phyloP scores from a whole-genome alignment of 768 basidiomycete species.

The Rhodotorula kratochvilovae region DNA sequence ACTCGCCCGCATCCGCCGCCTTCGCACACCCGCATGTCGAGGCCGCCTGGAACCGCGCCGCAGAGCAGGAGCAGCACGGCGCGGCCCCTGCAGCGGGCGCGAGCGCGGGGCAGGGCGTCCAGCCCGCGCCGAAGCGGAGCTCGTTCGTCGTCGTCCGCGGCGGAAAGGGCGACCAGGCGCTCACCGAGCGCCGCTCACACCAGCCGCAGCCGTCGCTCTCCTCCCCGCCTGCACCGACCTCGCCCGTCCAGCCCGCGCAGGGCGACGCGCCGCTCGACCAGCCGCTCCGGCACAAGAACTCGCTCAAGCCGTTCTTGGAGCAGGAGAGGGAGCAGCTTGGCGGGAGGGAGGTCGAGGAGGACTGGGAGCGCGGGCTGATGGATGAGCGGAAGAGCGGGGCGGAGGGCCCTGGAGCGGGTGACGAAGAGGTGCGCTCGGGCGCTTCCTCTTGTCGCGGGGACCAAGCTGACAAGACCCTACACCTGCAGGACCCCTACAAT shows the following conservation, averaged over 20 bases:
- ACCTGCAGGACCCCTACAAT: constrained; percentile 17
- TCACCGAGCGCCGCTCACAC: constrained; percentile 25
- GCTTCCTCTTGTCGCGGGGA: neutral
- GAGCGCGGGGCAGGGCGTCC: neutral
- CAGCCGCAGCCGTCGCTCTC: neutral
- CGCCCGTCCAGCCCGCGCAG: neutral
- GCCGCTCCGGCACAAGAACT: constrained; percentile 31
- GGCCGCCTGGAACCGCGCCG: neutral
- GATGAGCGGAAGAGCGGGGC: constrained; percentile 30
- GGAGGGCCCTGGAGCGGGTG: constrained; percentile 11
- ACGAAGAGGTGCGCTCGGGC: neutral
- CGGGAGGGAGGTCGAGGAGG: constrained; percentile 21
- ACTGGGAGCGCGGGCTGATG: constrained; percentile 35
- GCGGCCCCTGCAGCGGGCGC: neutral
- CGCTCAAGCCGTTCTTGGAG: constrained; percentile 37
- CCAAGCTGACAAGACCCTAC: neutral
- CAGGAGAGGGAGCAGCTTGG: constrained; percentile 22
- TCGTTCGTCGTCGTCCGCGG: constrained; percentile 37
- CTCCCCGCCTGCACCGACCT: neutral
- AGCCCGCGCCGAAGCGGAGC: constrained; percentile 24
- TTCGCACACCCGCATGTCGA: constrained; percentile 1
- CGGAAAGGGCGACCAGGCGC: constrained; percentile 29
- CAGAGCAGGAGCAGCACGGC: neutral
- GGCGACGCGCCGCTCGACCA: neutral
- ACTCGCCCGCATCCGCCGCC: neutral